Evolutionary conservation across 257 asterid species (phyloP).

Genomic region (Solanum acaule): DNA sequence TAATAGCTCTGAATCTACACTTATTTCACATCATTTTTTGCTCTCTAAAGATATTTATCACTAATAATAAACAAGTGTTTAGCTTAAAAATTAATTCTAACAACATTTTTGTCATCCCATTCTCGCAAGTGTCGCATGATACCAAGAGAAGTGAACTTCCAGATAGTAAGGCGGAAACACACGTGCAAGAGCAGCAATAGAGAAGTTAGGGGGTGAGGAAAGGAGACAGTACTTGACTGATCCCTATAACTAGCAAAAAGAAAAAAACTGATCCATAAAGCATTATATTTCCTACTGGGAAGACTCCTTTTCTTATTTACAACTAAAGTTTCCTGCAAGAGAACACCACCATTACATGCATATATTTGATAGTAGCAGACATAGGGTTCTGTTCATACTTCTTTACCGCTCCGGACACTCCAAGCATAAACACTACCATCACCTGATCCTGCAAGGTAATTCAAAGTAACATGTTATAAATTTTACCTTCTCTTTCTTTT

Average conservation of each 20-base stretch:
- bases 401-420: slow-evolving; percentile 95
- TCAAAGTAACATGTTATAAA: background rate
- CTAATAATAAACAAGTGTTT: background rate
- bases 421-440: slow-evolving; percentile 95
- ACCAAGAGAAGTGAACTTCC: background rate
- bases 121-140: background rate
- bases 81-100: background rate
- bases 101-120: background rate
- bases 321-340: background rate
- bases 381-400: slow-evolving; percentile 30
- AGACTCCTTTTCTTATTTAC: background rate
- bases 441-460: slow-evolving; percentile 71
- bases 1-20: background rate
- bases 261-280: background rate
- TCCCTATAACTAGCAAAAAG: background rate
- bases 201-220: background rate
- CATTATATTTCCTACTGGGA: background rate
- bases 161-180: background rate
- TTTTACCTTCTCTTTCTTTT: background rate
- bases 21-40: background rate
- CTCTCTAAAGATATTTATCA: background rate
- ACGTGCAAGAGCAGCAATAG: background rate
- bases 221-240: background rate
- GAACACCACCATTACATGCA: background rate
- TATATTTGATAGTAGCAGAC: background rate